These are phyloP conservation scores for Ascoidea asiatica DNA, from an alignment of 805 yeast species.

Conservation along the genomic window DNA sequence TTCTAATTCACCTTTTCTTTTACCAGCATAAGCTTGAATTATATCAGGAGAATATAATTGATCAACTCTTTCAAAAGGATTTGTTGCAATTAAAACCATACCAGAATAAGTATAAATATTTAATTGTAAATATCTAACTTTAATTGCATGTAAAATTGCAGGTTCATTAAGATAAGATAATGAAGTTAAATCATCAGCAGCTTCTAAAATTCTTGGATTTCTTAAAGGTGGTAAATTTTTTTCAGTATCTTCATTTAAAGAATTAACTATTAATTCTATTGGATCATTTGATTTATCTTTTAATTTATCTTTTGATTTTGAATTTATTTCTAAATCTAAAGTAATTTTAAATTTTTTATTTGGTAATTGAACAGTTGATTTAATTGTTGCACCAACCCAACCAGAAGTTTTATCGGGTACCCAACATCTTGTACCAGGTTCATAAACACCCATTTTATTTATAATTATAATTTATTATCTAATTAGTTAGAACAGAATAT, in stretches of 20 bases:
- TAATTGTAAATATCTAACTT: conserved; percentile 75
- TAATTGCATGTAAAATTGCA: conserved; percentile 88
- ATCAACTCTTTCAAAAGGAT: conserved; percentile 89
- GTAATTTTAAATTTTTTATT: conserved; percentile 33
- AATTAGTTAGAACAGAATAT: neutral
- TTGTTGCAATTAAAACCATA: conserved; percentile 89
- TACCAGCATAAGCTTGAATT: conserved; percentile 89
- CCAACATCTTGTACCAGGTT: conserved; percentile 53
- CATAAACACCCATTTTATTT: conserved; percentile 3
- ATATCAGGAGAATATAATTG: conserved; percentile 84
- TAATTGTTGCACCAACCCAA: conserved; percentile 61
- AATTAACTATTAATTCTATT: conserved; percentile 8
- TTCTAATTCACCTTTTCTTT: conserved; percentile 85
- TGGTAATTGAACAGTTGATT: conserved; percentile 22
- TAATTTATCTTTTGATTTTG: no score
- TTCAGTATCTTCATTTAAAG: conserved; percentile 35
- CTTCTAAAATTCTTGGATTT: conserved; percentile 84
- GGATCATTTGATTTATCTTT: conserved; percentile 20
- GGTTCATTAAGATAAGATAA: conserved; percentile 92
- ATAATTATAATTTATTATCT: no score
- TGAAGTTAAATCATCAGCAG: conserved; percentile 88
- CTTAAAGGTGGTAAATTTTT: conserved; percentile 63
- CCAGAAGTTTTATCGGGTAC: conserved; percentile 61
- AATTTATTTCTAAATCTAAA: conserved; percentile 30
- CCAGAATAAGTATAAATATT: conserved; percentile 94